Evolutionary conservation across 2,329 filamentous ascomycete species (phyloP).

Genomic region (Mycosphaerella sp.): DNA sequence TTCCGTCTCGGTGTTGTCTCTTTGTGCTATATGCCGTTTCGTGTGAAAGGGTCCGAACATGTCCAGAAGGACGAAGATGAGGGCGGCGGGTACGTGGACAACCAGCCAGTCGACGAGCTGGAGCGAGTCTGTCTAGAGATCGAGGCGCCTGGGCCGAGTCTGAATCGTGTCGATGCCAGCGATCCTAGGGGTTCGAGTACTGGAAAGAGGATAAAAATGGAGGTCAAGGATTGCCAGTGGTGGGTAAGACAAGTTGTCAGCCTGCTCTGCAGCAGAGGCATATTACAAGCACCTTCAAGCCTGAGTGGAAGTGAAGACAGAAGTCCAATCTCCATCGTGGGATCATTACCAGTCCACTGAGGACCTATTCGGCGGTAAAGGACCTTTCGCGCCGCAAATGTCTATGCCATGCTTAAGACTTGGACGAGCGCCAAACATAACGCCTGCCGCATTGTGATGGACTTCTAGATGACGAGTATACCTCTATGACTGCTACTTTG

Average conservation of each 20-base stretch:
- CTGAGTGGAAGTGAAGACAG: too few species aligned
- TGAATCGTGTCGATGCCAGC: slow-evolving; percentile 5
- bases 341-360: too few species aligned
- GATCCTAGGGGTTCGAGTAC: neutral
- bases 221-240: slow-evolving; percentile 21
- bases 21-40: too few species aligned
- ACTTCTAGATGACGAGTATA: too few species aligned
- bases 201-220: slow-evolving; percentile 6
- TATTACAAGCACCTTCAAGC: neutral
- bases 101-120: slow-evolving; percentile 13
- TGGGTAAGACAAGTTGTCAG: slow-evolving; percentile 16
- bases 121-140: slow-evolving; percentile 9
- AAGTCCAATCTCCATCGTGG: too few species aligned
- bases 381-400: too few species aligned
- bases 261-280: neutral
- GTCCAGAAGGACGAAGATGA: slow-evolving; percentile 17
- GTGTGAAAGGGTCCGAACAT: neutral
- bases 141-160: slow-evolving; percentile 17
- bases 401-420: too few species aligned
- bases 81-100: slow-evolving; percentile 17
- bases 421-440: too few species aligned
- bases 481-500: too few species aligned
- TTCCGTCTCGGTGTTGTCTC: slow-evolving; percentile 4
- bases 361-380: too few species aligned
- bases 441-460: too few species aligned